A percentile compares a stretch with the other conserved stretches of the same genome.
Conservation (phyloP, 768 basidiomycete genomes). For the Pholiota microspora region DNA sequence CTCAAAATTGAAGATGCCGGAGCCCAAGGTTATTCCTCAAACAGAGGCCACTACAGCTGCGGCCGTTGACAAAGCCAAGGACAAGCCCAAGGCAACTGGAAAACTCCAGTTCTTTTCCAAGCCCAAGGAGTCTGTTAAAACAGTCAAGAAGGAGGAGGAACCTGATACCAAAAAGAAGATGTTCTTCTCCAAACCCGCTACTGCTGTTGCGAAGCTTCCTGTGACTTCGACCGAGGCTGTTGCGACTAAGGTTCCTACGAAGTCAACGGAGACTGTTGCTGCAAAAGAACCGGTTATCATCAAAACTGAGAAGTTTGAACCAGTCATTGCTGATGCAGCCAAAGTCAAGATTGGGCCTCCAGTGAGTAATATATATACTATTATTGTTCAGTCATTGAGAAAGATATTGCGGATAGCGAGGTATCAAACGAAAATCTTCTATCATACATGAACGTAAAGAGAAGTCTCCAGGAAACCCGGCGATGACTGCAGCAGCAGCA, state of each 20-base stretch:
- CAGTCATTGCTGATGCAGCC: constrained; percentile 2
- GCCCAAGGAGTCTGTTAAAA: constrained; percentile 22
- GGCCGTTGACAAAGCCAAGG: constrained; percentile 14
- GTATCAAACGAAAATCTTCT: constrained; percentile 45
- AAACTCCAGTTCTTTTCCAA: constrained; percentile 62
- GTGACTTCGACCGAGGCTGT: constrained; percentile 6
- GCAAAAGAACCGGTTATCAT: background rate
- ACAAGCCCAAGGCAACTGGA: constrained; percentile 35
- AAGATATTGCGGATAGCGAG: constrained; percentile 26
- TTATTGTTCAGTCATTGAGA: too few species aligned
- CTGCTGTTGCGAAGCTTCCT: constrained; percentile 6
- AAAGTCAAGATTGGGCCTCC: constrained; percentile 15
- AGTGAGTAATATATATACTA: constrained; percentile 16
- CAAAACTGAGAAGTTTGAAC: background rate
- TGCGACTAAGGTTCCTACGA: too few species aligned
- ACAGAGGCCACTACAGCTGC: constrained; percentile 16
- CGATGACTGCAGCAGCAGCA: constrained; percentile 14
- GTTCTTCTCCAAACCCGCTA: constrained; percentile 18
- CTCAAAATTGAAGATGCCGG: constrained; percentile 31
- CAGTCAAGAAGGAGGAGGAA: constrained; percentile 40
- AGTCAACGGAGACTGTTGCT: background rate
- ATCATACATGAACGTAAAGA: constrained; percentile 14
- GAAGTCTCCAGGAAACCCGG: too few species aligned
- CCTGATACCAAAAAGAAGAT: constrained; percentile 19
- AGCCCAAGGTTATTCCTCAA: constrained; percentile 17